Conservation (phyloP, 768 basidiomycete species). For the Obba rivulosa region DNA sequence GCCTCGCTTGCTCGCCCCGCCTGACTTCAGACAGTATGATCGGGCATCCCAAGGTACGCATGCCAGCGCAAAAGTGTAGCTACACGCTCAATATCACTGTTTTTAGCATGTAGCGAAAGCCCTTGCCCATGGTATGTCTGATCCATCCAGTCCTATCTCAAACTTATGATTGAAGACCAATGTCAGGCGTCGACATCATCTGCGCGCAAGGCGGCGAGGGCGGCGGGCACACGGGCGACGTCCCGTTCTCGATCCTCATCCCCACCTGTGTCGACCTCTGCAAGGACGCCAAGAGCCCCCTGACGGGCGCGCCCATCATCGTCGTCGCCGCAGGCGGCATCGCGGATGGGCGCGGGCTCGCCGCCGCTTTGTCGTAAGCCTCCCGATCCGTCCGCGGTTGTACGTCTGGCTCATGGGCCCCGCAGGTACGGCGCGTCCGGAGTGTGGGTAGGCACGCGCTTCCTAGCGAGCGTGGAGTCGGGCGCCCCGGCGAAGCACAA, state of each 20-base stretch:
- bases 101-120: constrained; percentile 67
- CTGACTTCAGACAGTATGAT: constrained; percentile 50
- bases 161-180: background rate
- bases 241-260: constrained; percentile 74
- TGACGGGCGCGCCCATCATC: constrained; percentile 70
- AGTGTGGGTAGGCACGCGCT: constrained; percentile 87
- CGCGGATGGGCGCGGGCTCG: constrained; percentile 76
- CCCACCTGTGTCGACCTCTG: constrained; percentile 78
- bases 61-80: background rate
- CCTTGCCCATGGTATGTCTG: constrained; percentile 53
- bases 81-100: constrained; percentile 1
- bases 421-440: constrained; percentile 76
- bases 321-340: constrained; percentile 86
- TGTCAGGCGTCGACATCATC: constrained; percentile 78
- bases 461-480: constrained; percentile 78
- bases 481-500: constrained; percentile 74
- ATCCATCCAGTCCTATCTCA: background rate
- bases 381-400: background rate
- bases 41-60: constrained; percentile 72
- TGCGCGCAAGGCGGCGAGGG: constrained; percentile 88
- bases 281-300: constrained; percentile 57
- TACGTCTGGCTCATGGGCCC: too few relatives aligned
- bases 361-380: constrained; percentile 66
- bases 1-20: background rate
- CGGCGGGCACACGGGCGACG: constrained; percentile 88